Base-by-base conservation (phyloP, 208 protist species). In the Leishmania tropica region DNA sequence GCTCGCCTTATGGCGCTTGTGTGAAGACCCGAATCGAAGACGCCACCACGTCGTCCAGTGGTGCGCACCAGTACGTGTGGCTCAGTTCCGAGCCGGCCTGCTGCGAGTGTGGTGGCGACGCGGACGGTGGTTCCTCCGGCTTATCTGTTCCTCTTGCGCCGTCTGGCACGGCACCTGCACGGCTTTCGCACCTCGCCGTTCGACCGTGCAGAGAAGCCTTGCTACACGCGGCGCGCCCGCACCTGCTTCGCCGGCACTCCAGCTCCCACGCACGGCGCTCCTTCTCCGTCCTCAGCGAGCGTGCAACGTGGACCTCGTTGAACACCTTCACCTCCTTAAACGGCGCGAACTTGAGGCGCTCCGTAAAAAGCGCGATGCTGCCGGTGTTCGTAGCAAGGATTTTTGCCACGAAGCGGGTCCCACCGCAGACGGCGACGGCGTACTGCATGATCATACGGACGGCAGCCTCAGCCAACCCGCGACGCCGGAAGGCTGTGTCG, bases 391-490 rank as follows among this genome's bases (percentile, higher is more conserved):
- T 78, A 17, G 92, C 86, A 5, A 97, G 83, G 35, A 99, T 97
- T 85, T 99, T 99, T 10, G 96, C 96, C 11, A 96, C 88, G 87
- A 98, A 99, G 62, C 78, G 76, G 0, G 86, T 87, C 2, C 88
- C 90, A 51, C 86, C 88, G 48, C 95, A 87, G 51, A 94, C 85
- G n/a, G 86, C 80, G 4, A 93, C 73, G 37, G 91, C 95, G 83
- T 98, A 99, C 67, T 91, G 86, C 89, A 99, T 98, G 5, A 98
- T 72, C 83, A 97, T 81, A 35, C 88, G 88, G 48, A 98, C 87
- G 35, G 95, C 95, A 62, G 84, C 80, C 80, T 90, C 83, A 2
- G 94, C 97, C 71, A 97, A 77, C 1, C 97, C 97, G 21, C 83
- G 84, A 24, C 95, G 88, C 31, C 96, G 85, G 79, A 92, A 91